Evolutionary conservation across 306 rosid species (phyloP), one percentile per base, ranked within the genome.

Genomic region (Sicyos baderoa): DNA sequence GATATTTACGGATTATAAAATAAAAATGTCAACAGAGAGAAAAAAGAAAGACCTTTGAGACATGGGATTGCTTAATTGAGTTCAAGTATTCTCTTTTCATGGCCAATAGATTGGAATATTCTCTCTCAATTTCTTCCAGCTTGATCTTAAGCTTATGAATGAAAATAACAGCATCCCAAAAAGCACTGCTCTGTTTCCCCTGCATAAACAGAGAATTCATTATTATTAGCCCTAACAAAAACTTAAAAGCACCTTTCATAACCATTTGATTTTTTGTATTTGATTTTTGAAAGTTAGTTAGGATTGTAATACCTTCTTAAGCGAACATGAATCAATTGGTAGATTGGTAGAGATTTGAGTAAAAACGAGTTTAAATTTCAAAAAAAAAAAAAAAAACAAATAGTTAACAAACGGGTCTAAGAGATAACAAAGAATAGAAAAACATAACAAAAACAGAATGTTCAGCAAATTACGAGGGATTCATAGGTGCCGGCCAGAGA

Each of bases 401-500:
- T 25, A 3, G 3, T 25, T 25, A 25, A 1, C 29, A 25, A 25
- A 25, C 29, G 29, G 29, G 3, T 3, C 29, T 49, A 70, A 35
- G 12, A n/a, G 44, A 21, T 7, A 51, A 57, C 16, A 37, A 15
- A 47, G 49, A 73, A 22, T 35, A 14, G 17, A 19, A 18, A 51
- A 23, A 12, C 5, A 48, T 15, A 23, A 57, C 32, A 7, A 19
- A 64, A 64, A 47, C 1, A n/a, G 6, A 67, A 22, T 67, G 42
- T 22, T 4, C 23, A 48, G 8, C 21, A 23, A 48, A 71, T 76
- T 85, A 85, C 88, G 57, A 87, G 40, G 37, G 56, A 76, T 71
- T 82, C 81, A 57, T 83, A 58, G 68, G 62, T 78, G 29, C 29
- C 29, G 69, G 75, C 49, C 59, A 80, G 86, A 40, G 80, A 74